Base-by-base conservation (phyloP, 2,329 filamentous ascomycete genomes). In the Claviceps maximensis region DNA sequence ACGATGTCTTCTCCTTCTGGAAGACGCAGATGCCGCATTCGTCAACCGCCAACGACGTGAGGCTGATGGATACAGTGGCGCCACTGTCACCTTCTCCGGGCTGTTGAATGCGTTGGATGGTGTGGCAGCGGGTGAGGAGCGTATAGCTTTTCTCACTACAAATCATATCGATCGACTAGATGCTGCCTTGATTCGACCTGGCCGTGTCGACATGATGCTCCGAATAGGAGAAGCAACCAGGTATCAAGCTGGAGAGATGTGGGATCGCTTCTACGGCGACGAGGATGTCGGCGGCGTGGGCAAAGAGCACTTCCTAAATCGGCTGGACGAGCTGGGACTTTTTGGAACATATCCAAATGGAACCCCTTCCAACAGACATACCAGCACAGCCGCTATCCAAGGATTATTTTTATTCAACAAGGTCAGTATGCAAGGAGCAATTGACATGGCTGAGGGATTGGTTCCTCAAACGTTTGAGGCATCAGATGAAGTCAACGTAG, bases 381-480 rank as follows among this genome's bases (percentile, higher is more conserved):
- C 89, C 17, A 97, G 90, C 65, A 90, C 91, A 4, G 93, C 93
- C 29, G 89, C 89, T 23, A 82, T 98, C 31, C 93, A 98, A 69
- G 93, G 93, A 0, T 70, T 98, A 46, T 98, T 98, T 68, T 68
- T 97, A 66, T 95, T 94, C 67, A 94, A 97, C 70, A 98, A 98
- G 71, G 86, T 84, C 58, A 79, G 95, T 61, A 86, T 90, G 74
- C 77, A 89, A 59, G 89, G 91, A 2, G 91, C 91, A 15, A 90
- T 97, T 58, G 71, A 74, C 17, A 89, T 87, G 84, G 85, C 84
- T 1, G 83, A 87, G 56, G 80, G 77, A 2, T 69, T 88, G 54
- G 76, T 83, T 33, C 79, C 79, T 15, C 69, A 71, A 54, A 77
- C 74, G 51, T 75, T 79, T 58, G 78, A 80, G 63, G 68, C 75